Conservation (phyloP, 495 filamentous ascomycete genomes). For the Diplogelasinospora grovesii region DNA sequence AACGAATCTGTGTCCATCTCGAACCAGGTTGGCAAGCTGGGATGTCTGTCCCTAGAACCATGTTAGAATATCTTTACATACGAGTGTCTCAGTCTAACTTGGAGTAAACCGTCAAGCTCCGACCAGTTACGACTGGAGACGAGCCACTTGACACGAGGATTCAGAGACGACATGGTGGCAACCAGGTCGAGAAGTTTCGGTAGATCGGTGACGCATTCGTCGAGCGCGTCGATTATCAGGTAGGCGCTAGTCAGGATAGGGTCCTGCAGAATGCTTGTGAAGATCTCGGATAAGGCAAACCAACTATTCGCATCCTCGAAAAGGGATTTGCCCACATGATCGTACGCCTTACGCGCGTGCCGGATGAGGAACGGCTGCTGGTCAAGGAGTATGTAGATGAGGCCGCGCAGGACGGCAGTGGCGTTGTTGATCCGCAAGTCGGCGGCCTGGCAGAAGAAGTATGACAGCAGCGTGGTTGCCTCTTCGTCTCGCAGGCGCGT, state of each 20-base stretch:
- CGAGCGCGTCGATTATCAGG: conserved; percentile 44
- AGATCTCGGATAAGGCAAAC: conserved; percentile 22
- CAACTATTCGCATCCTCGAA: conserved; percentile 12
- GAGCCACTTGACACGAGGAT: conserved; percentile 31
- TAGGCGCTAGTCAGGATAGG: conserved; percentile 16
- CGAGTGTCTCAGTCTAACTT: too few species aligned
- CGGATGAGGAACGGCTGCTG: not conserved
- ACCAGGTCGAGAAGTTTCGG: conserved; percentile 30
- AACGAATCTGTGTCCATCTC: too few species aligned
- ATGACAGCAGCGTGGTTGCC: not conserved
- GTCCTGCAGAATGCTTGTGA: conserved; percentile 28
- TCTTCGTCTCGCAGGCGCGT: not conserved
- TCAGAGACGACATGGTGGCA: conserved; percentile 6
- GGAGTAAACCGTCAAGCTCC: too few species aligned
- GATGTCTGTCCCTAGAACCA: too few species aligned
- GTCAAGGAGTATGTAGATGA: not conserved
- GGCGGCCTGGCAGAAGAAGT: conserved; percentile 2
- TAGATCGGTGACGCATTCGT: conserved; percentile 36
- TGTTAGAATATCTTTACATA: too few species aligned
- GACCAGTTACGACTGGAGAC: conserved; percentile 18
- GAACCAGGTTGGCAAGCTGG: too few species aligned
- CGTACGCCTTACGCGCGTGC: not conserved
- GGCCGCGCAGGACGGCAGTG: not conserved
- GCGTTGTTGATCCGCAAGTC: not conserved
- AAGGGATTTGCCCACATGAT: conserved; percentile 14